Evolutionary conservation across 768 basidiomycete genomes (phyloP).

Genomic region (Leccinum ochraceum): DNA sequence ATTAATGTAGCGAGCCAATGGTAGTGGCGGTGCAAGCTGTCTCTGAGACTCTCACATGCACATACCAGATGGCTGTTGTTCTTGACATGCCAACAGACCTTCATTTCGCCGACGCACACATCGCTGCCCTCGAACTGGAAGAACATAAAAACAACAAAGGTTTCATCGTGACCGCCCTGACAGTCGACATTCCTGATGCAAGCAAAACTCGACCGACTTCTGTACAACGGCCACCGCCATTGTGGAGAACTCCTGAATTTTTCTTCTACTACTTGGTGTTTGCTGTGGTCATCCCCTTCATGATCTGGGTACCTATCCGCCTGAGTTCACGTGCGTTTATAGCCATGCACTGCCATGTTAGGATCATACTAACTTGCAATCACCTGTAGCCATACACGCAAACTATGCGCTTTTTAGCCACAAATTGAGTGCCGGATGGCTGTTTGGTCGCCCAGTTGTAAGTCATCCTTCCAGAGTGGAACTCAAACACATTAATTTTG

Average conservation of each 20-base stretch:
- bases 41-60: not conserved
- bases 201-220: slow-evolving; percentile 30
- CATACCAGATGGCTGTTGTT: slow-evolving; percentile 33
- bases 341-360: not conserved
- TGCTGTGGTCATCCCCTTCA: slow-evolving; percentile 61
- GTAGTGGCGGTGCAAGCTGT: slow-evolving; percentile 23
- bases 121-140: slow-evolving; percentile 21
- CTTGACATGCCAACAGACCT: slow-evolving; percentile 40
- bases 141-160: slow-evolving; percentile 25
- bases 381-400: slow-evolving; percentile 60
- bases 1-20: not conserved
- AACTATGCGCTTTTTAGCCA: slow-evolving; percentile 67
- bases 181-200: slow-evolving; percentile 55
- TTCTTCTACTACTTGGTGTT: slow-evolving; percentile 68
- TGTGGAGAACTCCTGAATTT: slow-evolving; percentile 87
- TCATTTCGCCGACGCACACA: slow-evolving; percentile 10
- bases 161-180: slow-evolving; percentile 43
- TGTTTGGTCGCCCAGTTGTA: slow-evolving; percentile 78
- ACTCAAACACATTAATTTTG: not conserved
- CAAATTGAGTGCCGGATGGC: slow-evolving; percentile 73
- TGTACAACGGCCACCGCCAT: slow-evolving; percentile 38
- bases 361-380: slow-evolving; percentile 5
- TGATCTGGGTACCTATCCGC: slow-evolving; percentile 74
- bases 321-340: slow-evolving; percentile 70
- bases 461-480: slow-evolving; percentile 33